Evolutionary conservation across 352 stramenopile genomes (phyloP).

Genomic region (Pythium dissotocum): DNA sequence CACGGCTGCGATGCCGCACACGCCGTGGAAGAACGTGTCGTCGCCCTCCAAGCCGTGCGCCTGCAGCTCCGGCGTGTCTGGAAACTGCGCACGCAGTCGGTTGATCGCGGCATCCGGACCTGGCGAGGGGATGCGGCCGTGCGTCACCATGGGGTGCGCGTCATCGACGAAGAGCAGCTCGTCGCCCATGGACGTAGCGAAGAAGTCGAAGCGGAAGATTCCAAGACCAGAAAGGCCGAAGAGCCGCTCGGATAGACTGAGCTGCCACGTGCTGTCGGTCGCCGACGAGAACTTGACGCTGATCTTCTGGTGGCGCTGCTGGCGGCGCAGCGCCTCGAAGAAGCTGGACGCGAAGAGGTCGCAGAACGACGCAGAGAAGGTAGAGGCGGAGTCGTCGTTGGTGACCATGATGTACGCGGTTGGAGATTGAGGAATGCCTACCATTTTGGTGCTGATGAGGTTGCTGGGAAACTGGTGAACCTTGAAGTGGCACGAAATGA

Average conservation of each 20-base stretch:
- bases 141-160: constrained; percentile 20
- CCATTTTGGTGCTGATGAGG: too few relatives aligned
- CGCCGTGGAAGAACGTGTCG: constrained; percentile 19
- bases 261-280: constrained; percentile 19
- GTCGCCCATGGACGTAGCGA: constrained; percentile 19
- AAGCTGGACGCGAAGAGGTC: constrained; percentile 19
- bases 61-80: constrained; percentile 20
- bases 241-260: constrained; percentile 22
- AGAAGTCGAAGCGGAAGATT: constrained; percentile 23
- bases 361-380: constrained; percentile 16
- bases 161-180: constrained; percentile 23
- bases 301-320: constrained; percentile 25
- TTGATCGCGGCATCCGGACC: constrained; percentile 13
- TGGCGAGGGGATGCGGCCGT: constrained; percentile 11
- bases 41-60: constrained; percentile 8
- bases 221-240: constrained; percentile 22
- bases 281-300: constrained; percentile 6
- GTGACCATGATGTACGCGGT: background rate
- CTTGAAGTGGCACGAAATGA: constrained; percentile 14
- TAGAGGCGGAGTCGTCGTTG: background rate
- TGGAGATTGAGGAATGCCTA: background rate
- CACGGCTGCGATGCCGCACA: constrained; percentile 24
- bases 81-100: constrained; percentile 9
- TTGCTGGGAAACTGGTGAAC: background rate
- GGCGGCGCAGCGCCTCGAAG: constrained; percentile 26